Evolutionary conservation across 2,329 filamentous ascomycete genomes (phyloP).

Genomic region (Phialophora tarda): DNA sequence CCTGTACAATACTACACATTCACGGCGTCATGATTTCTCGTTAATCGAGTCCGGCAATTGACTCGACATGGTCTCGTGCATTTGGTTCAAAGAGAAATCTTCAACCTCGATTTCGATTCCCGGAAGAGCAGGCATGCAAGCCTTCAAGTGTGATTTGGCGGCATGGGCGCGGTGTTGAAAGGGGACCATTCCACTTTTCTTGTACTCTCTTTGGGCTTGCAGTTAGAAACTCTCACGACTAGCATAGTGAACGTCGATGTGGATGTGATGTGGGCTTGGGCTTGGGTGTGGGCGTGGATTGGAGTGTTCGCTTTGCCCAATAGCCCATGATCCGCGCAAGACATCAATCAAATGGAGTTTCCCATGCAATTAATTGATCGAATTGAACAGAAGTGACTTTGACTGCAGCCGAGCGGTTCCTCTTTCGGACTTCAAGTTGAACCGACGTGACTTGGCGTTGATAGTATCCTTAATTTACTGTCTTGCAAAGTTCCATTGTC

Average conservation of each 20-base stretch:
- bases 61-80: not conserved
- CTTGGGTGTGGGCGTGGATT: not conserved
- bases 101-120: not conserved
- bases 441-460: not conserved
- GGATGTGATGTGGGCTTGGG: not conserved
- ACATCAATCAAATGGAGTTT: not conserved
- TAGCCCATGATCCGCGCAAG: not conserved
- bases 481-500: not conserved
- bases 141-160: not conserved
- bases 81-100: not conserved
- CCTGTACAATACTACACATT: not conserved
- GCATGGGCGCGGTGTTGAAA: not conserved
- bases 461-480: not conserved
- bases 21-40: not conserved
- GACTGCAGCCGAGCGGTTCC: not conserved
- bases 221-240: not conserved
- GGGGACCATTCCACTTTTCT: not conserved
- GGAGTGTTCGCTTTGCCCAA: not conserved
- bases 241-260: not conserved
- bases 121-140: not conserved
- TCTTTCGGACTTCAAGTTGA: not conserved
- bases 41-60: not conserved
- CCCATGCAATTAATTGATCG: not conserved
- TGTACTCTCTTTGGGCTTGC: not conserved
- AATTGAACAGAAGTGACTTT: not conserved